Evolutionary conservation across 805 yeast species (phyloP), one percentile per base, ranked within the genome.

Genomic region (Candida arabinofermentans): DNA sequence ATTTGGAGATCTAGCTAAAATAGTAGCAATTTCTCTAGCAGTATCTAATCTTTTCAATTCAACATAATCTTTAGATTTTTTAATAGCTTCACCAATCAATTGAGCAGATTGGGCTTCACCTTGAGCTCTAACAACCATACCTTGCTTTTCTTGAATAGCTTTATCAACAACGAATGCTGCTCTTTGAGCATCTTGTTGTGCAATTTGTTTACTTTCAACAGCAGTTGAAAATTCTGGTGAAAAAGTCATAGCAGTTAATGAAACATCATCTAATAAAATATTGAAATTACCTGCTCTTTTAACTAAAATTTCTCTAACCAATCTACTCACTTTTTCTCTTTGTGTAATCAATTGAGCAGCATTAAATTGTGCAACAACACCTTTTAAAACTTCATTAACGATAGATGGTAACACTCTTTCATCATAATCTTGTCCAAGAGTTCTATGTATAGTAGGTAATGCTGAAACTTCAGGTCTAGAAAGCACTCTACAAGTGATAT

Each of bases 101-200:
- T 90, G 95, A 26, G 99, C 99, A 40, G 96, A 86, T 62, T 87
- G 81, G 51, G 99, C 99, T 70, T 93, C 99, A 79, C 99, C 99
- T 65, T 88, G 86, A 10, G 99, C 98, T 66, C 85, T 88, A 43
- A 93, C 97, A 49, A 93, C 95, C 71, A 88, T 75, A 62, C 95
- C 95, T 68, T 93, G 98, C 65, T 93, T 93, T 70, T 93, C 98
- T 68, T 93, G 99, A 55, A 86, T 81, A 8, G 99, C 99, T 63
- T 89, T 87, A 65, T 93, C 99, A 40, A 93, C 99, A 33, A 93
- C 74, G 54, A 90, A 93, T 0, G 98, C 97, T 8, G 99, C 98
- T 65, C 96, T 83, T 69, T 93, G 97, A 17, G 99, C 98, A 63
- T 93, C 99, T 72, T 93, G 99, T 67, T 93, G 99, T 23, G 99